Conservation (phyloP, 257 asterid species). For the Nicotiana benthamiana region DNA sequence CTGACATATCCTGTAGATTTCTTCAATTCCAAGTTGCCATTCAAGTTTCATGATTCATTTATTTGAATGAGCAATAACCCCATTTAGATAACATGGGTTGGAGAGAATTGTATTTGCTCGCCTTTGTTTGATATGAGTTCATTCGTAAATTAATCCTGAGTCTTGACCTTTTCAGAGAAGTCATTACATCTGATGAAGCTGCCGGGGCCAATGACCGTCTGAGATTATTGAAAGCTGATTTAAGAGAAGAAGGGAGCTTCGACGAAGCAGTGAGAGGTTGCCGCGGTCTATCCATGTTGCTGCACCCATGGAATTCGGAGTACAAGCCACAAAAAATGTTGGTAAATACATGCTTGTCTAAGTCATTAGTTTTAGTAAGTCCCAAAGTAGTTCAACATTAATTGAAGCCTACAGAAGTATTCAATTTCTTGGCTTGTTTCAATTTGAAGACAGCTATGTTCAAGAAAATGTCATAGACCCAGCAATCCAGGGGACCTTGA, state of each 20-base stretch:
- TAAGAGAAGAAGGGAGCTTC: constrained; percentile 74
- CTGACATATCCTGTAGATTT: too few relatives aligned
- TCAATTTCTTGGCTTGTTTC: not conserved
- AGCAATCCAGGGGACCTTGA: constrained; percentile 56
- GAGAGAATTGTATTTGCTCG: not conserved
- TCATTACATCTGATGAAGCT: constrained; percentile 37
- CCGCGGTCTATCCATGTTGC: constrained; percentile 79
- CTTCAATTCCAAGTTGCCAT: too few relatives aligned
- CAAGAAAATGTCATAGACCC: constrained; percentile 47
- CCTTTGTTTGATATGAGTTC: not conserved
- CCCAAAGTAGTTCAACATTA: not conserved
- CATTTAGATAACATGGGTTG: not conserved
- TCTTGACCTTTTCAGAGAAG: constrained; percentile 40
- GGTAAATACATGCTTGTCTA: constrained; percentile 28
- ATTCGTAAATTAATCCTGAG: not conserved
- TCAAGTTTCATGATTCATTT: not conserved
- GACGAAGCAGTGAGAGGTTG: constrained; percentile 77
- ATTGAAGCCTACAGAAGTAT: too few relatives aligned
- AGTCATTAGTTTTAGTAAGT: not conserved
- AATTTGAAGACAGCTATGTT: constrained; percentile 38
- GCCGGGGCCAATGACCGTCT: constrained; percentile 42
- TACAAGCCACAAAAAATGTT: constrained; percentile 27
- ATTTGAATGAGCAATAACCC: not conserved
- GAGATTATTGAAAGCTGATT: constrained; percentile 60
- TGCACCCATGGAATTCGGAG: constrained; percentile 71